Percentiles rank a stretch among this genome's conserved stretches.
Conservation (phyloP, 768 basidiomycete species). For the Hydnum rufescens region DNA sequence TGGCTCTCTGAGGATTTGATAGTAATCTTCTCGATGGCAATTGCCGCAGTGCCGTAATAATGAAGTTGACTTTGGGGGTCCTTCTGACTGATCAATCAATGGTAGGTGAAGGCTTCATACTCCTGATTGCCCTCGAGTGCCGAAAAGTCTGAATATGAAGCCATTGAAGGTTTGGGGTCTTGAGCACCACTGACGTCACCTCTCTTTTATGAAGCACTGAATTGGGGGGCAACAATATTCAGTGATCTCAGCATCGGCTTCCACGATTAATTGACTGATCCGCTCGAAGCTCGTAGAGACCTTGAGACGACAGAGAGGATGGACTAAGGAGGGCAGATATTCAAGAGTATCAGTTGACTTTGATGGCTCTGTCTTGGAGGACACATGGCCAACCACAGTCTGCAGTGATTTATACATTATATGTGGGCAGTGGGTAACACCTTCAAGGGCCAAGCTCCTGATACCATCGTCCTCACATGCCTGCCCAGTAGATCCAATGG, state of each 20-base stretch:
- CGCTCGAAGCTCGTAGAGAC: constrained; percentile 15
- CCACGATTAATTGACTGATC: constrained; percentile 39
- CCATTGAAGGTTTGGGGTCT: background rate
- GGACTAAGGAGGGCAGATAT: constrained; percentile 42
- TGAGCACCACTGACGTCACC: constrained; percentile 26
- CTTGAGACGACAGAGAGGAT: constrained; percentile 6
- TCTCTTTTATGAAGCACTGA: constrained; percentile 89
- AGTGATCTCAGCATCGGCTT: constrained; percentile 77
- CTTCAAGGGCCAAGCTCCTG: too few relatives aligned
- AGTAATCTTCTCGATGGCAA: constrained; percentile 12
- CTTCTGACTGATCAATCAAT: constrained; percentile 52
- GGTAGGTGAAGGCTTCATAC: constrained; percentile 66
- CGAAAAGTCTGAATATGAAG: constrained; percentile 90
- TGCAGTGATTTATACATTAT: too few relatives aligned
- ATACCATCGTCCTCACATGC: too few relatives aligned
- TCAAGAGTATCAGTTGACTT: constrained; percentile 6
- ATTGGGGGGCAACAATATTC: constrained; percentile 66
- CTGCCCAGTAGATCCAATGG: too few relatives aligned
- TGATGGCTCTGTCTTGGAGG: too few relatives aligned
- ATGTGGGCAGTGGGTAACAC: too few relatives aligned
- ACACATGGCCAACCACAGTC: too few relatives aligned
- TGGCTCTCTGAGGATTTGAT: constrained; percentile 9
- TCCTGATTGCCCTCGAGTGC: constrained; percentile 80
- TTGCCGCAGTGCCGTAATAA: constrained; percentile 8
- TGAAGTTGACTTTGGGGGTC: too few relatives aligned